Base-by-base conservation (phyloP, 169 alveolate genomes). In the Plasmodium yoelii region DNA sequence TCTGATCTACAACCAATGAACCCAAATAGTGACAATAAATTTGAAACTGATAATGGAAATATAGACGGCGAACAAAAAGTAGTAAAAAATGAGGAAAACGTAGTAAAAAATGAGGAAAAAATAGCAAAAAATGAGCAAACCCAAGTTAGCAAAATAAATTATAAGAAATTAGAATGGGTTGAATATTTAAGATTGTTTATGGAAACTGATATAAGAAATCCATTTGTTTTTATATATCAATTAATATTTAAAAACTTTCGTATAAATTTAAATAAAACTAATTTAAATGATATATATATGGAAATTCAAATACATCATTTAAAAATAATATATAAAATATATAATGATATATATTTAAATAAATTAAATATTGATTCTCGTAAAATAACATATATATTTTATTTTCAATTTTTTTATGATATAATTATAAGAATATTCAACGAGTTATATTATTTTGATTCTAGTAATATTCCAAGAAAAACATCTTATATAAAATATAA, bases 401-500 rank as follows among this genome's bases (percentile, higher is more conserved):
- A 53, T 68, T 68, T 82, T 55, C 82, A 69, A 67, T 68, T 61
- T 15, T 82, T 82, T 56, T 82, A 82, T 56, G 86, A 82, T 8
- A n/a, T 82, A 6, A 4, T 82, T 4, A 70, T 82, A n/a, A 39
- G 90, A 24, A 8, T 82, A 19, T 82, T 82, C 39, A 82, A 82
- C 15, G 90, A 82, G n/a, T 56, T 82, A 47, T 82, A 56, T 61
- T 69, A 82, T 70, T 68, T 82, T 10, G 90, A 82, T 42, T 47
- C 57, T 6, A 68, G 73, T 28, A 82, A 82, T n/a, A 68, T 82
- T 19, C 90, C 90, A 5, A 65, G 84, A 61, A 82, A 82, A 60
- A 82, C 90, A 2, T 65, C 90, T 6, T 60, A 42, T 15, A 4
- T 8, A 2, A 82, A 82, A 82, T 82, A 82, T 56, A 34, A 28